Percentiles rank a stretch among this genome's conserved stretches.
phyloP scores from a whole-genome alignment of 306 rosid genomes.

The Carpinus viminea region DNA sequence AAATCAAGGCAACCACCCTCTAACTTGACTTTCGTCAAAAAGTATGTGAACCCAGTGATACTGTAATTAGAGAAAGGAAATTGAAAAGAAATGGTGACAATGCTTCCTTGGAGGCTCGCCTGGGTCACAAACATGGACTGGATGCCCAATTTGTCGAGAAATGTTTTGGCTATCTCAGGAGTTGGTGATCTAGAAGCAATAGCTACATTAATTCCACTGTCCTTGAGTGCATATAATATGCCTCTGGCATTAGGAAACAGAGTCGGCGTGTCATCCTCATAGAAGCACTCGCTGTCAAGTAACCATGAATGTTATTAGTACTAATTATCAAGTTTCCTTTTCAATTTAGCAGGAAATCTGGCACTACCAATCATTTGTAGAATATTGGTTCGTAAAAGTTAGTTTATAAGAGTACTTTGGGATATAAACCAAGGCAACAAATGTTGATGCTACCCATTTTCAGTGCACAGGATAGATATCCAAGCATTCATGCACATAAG shows the following conservation, averaged over 20 bases:
- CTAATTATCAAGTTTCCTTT: background rate
- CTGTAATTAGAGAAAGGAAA: background rate
- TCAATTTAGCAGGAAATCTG: background rate
- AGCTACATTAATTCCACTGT: slow-evolving; percentile 35
- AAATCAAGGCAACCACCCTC: background rate
- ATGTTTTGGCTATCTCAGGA: slow-evolving; percentile 19
- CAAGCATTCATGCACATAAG: background rate
- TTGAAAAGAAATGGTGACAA: background rate
- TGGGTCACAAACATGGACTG: slow-evolving; percentile 30
- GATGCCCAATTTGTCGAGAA: slow-evolving; percentile 30
- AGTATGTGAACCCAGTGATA: no score
- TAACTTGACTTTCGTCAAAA: no score
- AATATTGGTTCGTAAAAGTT: background rate
- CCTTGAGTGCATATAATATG: slow-evolving; percentile 29
- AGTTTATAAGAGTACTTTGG: background rate
- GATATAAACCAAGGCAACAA: background rate
- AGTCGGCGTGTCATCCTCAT: slow-evolving; percentile 23
- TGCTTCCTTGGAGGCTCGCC: slow-evolving; percentile 16
- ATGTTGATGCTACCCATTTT: background rate
- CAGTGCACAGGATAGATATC: background rate
- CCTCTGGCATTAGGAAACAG: slow-evolving; percentile 33
- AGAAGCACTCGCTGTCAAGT: slow-evolving; percentile 24
- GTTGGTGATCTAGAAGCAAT: slow-evolving; percentile 36
- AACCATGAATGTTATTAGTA: background rate
- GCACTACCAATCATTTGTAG: background rate